Conservation (phyloP, 805 yeast species). For the Lachancea kluyveri region DNA sequence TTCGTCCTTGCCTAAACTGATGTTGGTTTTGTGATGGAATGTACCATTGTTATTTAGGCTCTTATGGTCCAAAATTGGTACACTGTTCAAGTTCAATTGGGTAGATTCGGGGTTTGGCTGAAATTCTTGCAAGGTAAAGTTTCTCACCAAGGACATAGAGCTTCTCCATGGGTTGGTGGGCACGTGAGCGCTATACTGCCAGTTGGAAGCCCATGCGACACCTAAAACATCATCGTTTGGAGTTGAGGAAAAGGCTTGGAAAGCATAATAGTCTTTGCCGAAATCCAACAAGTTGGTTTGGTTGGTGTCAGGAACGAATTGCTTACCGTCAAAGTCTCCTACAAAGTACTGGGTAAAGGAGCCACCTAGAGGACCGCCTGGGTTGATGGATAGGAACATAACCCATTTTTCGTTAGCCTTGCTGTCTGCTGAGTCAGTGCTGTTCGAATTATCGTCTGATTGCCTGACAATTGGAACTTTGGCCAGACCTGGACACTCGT, state of each 20-base stretch:
- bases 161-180: slow-evolving; percentile 35
- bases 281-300: slow-evolving; percentile 29
- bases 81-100: slow-evolving; percentile 18
- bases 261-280: slow-evolving; percentile 37
- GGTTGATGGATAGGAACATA: slow-evolving; percentile 35
- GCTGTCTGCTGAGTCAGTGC: slow-evolving; percentile 11
- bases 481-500: slow-evolving; percentile 37
- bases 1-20: slow-evolving; percentile 3
- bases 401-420: slow-evolving; percentile 32
- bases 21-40: slow-evolving; percentile 3
- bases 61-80: slow-evolving; percentile 19
- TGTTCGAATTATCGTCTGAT: slow-evolving; percentile 7
- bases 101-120: slow-evolving; percentile 23
- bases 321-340: slow-evolving; percentile 37
- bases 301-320: slow-evolving; percentile 29
- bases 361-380: slow-evolving; percentile 39
- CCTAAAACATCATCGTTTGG: slow-evolving; percentile 28
- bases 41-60: slow-evolving; percentile 5
- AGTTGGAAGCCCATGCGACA: slow-evolving; percentile 39
- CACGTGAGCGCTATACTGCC: slow-evolving; percentile 34
- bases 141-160: slow-evolving; percentile 33
- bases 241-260: slow-evolving; percentile 31
- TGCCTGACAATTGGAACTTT: slow-evolving; percentile 23
- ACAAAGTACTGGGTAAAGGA: slow-evolving; percentile 36
- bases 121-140: slow-evolving; percentile 23